These are phyloP conservation scores for Cladosporium austrohemisphaericum DNA, from an alignment of 2,329 filamentous ascomycete species.

Conservation along the genomic window DNA sequence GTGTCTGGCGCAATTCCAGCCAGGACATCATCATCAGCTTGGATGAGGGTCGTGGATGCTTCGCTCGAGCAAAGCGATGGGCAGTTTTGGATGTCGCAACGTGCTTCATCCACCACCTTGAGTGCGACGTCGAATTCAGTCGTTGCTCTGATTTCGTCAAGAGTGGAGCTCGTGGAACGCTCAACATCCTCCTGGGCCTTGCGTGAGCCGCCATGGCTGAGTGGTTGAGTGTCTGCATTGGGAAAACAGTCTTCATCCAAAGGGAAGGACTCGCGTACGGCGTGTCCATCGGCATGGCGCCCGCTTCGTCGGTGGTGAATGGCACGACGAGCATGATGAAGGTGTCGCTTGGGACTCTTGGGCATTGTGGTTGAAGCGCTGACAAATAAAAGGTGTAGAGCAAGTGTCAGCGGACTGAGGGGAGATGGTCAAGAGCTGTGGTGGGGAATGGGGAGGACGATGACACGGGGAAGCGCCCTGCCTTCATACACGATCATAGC, in stretches of 20 bases:
- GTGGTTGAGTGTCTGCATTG: neutral
- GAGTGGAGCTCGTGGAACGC: neutral
- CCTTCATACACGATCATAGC: neutral
- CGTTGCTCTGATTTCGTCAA: neutral
- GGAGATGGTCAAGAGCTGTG: neutral
- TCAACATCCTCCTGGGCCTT: neutral
- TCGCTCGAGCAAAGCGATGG: neutral
- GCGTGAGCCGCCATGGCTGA: neutral
- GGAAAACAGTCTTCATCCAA: neutral
- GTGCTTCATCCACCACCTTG: neutral
- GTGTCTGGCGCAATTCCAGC: neutral
- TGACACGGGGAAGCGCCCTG: neutral
- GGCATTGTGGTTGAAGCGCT: neutral
- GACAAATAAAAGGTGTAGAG: neutral
- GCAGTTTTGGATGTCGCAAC: neutral
- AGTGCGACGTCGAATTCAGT: neutral
- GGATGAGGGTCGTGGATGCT: neutral
- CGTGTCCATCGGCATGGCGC: neutral
- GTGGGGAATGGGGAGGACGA: neutral
- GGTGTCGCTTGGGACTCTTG: neutral
- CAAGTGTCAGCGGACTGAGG: neutral
- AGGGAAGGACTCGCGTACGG: neutral
- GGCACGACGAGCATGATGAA: neutral
- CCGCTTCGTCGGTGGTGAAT: neutral
- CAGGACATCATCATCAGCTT: neutral